Evolutionary conservation across 2,329 filamentous ascomycete genomes (phyloP).

Genomic region (Xylariaceae sp.): DNA sequence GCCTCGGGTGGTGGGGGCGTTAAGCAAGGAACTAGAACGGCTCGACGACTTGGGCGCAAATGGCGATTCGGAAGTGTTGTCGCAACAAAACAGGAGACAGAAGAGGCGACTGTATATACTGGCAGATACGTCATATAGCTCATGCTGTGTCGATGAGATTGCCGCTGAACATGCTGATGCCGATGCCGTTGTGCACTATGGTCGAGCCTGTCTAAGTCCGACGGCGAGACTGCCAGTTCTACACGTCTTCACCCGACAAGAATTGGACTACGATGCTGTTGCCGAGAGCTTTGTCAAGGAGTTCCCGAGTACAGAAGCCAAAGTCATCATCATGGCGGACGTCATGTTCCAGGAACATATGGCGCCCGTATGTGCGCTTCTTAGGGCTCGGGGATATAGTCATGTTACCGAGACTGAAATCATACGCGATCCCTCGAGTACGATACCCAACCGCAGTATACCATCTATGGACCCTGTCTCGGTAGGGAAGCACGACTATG

Average conservation of each 20-base stretch:
- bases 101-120: constrained; percentile 65
- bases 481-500: constrained; percentile 30
- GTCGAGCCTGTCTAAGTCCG: constrained; percentile 83
- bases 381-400: constrained; percentile 62
- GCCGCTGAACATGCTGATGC: constrained; percentile 90
- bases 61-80: not conserved
- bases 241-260: constrained; percentile 77
- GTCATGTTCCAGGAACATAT: constrained; percentile 80
- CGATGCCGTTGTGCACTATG: constrained; percentile 90
- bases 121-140: constrained; percentile 92
- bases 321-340: constrained; percentile 79
- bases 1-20: constrained; percentile 65
- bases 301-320: constrained; percentile 58
- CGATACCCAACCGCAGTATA: constrained; percentile 74
- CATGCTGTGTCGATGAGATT: constrained; percentile 95
- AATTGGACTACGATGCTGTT: constrained; percentile 57
- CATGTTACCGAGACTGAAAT: constrained; percentile 65
- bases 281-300: constrained; percentile 58
- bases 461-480: constrained; percentile 3
- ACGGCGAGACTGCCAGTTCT: constrained; percentile 82
- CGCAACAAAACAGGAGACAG: constrained; percentile 7
- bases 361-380: constrained; percentile 44
- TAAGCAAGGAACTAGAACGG: constrained; percentile 38
- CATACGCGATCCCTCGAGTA: constrained; percentile 69
- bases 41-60: constrained; percentile 5